Conservation (phyloP, 352 stramenopile genomes). For the Globisporangium solare region DNA sequence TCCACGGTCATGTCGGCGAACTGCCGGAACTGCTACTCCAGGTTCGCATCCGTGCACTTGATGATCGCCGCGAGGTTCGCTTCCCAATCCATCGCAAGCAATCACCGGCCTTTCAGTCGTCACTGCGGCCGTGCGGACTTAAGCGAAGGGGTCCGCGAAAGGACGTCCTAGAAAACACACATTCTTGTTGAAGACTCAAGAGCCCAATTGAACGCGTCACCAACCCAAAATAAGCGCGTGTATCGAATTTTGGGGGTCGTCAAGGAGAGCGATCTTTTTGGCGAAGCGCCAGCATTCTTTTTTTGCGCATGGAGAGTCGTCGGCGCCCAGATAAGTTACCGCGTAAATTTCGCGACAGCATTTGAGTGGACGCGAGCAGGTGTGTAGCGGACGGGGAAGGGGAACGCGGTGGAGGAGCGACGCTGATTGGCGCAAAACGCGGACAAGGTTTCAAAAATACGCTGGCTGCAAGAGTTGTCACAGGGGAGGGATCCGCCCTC, state of each 20-base stretch:
- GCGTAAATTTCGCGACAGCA: not conserved
- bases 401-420: not conserved
- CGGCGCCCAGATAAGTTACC: not conserved
- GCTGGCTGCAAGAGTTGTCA: not conserved
- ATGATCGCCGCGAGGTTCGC: slow-evolving; percentile 76
- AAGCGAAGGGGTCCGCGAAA: not conserved
- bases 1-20: slow-evolving; percentile 41
- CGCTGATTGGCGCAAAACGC: not conserved
- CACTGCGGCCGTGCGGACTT: no score
- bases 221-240: not conserved
- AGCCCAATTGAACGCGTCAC: not conserved
- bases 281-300: not conserved
- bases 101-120: not conserved
- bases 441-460: not conserved
- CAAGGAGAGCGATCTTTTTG: no score
- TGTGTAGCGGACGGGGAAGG: not conserved
- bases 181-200: not conserved
- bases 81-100: slow-evolving; percentile 20
- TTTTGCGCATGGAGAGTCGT: not conserved
- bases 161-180: no score
- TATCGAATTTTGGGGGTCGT: not conserved
- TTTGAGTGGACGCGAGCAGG: not conserved
- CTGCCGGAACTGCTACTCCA: slow-evolving; percentile 72
- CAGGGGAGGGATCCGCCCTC: not conserved
- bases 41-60: slow-evolving; percentile 74